These are phyloP conservation scores for Potentilla sterilis DNA, from an alignment of 306 rosid species.

Conservation along the genomic window DNA sequence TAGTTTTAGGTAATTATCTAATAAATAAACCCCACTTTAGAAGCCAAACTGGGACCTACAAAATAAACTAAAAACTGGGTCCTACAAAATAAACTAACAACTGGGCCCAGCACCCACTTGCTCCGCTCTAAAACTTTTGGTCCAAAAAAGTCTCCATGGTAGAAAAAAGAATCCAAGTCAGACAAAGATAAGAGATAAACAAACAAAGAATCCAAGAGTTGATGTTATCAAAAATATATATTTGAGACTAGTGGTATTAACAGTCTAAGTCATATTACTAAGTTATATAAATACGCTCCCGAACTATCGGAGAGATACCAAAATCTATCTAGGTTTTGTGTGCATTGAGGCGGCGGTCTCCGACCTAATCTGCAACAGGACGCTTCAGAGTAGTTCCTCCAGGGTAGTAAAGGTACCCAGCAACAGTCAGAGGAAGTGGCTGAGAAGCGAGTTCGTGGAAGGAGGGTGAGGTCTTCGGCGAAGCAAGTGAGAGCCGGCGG, in stretches of 20 bases:
- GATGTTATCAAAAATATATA: background rate
- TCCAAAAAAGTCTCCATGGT: background rate
- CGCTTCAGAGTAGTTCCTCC: no score
- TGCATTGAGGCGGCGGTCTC: no score
- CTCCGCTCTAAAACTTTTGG: background rate
- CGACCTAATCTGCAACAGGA: no score
- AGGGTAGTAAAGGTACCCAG: no score
- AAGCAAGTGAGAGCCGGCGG: no score
- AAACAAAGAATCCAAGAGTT: background rate
- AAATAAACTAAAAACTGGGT: background rate
- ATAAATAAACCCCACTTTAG: background rate
- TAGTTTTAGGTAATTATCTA: no score
- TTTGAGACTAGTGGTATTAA: background rate
- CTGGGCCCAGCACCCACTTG: background rate
- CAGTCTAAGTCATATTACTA: background rate
- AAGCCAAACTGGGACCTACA: background rate
- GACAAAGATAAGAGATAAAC: background rate
- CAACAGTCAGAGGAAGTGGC: no score
- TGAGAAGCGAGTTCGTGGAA: no score
- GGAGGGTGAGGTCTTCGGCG: no score
- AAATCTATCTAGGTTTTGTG: no score
- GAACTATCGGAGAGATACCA: no score
- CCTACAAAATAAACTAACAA: background rate
- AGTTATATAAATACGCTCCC: no score
- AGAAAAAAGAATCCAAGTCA: background rate